A percentile compares a stretch with the other conserved stretches of the same genome.
Evolutionary conservation across 441 rosid genomes (phyloP).

Genomic region (Gossypium trilobum): DNA sequence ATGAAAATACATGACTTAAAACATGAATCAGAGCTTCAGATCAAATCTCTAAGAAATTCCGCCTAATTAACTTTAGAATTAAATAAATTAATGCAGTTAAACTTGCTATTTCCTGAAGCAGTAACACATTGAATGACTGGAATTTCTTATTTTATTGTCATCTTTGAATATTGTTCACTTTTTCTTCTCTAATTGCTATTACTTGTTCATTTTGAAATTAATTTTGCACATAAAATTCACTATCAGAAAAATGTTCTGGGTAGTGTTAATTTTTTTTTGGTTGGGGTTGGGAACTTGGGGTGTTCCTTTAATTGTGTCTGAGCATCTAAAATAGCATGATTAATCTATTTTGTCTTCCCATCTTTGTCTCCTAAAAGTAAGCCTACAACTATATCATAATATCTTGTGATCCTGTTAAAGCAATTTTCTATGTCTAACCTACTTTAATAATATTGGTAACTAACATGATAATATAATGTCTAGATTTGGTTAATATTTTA

Average conservation of each 20-base stretch:
- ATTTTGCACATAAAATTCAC: background rate
- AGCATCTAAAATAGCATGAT: background rate
- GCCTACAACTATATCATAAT: background rate
- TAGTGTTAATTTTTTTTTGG: background rate
- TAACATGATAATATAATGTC: background rate
- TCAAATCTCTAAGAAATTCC: background rate
- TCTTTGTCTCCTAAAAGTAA: background rate
- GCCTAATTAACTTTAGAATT: background rate
- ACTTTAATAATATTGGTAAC: background rate
- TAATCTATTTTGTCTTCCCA: background rate
- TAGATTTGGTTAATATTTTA: constrained; percentile 20
- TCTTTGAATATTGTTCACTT: background rate
- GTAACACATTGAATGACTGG: background rate
- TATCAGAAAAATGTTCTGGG: background rate
- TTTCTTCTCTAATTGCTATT: background rate
- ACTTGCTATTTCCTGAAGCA: background rate
- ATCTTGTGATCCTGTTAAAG: background rate
- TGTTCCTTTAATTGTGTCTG: background rate
- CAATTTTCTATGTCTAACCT: background rate
- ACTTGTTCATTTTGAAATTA: constrained; percentile 1
- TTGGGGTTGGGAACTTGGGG: background rate
- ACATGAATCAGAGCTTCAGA: background rate
- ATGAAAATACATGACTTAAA: background rate
- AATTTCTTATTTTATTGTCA: background rate
- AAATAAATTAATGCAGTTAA: background rate